A percentile compares a stretch with the other conserved stretches of the same genome.
These are phyloP conservation scores for Nymphaea colorata DNA, from an alignment of 164 flowering plant species.

Conservation along the genomic window DNA sequence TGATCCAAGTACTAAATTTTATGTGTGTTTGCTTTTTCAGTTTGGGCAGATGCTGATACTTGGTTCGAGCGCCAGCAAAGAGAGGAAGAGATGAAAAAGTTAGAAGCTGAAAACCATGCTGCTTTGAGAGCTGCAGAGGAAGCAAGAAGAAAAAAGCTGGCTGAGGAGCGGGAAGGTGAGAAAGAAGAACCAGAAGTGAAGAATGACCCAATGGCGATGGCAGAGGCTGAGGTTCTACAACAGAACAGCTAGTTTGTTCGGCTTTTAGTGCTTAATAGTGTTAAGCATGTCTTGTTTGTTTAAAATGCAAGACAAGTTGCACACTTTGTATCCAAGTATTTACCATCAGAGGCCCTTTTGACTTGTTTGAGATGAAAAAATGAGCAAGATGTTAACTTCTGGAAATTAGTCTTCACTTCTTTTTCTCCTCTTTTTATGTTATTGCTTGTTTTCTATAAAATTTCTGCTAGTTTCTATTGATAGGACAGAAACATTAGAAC, in stretches of 20 bases:
- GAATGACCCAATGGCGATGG: conserved; percentile 76
- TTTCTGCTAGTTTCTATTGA: neutral
- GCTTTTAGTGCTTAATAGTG: neutral
- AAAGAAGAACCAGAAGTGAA: conserved; percentile 51
- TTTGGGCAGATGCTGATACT: conserved; percentile 99
- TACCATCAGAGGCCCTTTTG: neutral
- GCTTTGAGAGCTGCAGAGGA: conserved; percentile 85
- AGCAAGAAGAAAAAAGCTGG: conserved; percentile 67
- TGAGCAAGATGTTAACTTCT: neutral
- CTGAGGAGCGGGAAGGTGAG: conserved; percentile 80
- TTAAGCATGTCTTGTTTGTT: neutral
- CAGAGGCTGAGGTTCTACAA: conserved; percentile 63
- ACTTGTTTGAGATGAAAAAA: neutral
- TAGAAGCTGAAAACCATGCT: conserved; percentile 74
- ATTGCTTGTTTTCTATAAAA: neutral
- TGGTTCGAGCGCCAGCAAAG: conserved; percentile 97
- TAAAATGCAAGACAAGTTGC: too few species aligned
- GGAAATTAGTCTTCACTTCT: neutral
- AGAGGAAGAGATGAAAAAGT: conserved; percentile 82
- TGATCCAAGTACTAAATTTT: too few species aligned
- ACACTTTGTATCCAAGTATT: too few species aligned
- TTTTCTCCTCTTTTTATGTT: neutral
- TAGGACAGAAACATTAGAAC: neutral
- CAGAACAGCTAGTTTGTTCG: conserved; percentile 11
- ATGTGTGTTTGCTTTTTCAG: conserved; percentile 23